Evolutionary conservation across 805 yeast species (phyloP), one percentile per base, ranked within the genome.

Genomic region (Tetrapisispora nanseiensis): DNA sequence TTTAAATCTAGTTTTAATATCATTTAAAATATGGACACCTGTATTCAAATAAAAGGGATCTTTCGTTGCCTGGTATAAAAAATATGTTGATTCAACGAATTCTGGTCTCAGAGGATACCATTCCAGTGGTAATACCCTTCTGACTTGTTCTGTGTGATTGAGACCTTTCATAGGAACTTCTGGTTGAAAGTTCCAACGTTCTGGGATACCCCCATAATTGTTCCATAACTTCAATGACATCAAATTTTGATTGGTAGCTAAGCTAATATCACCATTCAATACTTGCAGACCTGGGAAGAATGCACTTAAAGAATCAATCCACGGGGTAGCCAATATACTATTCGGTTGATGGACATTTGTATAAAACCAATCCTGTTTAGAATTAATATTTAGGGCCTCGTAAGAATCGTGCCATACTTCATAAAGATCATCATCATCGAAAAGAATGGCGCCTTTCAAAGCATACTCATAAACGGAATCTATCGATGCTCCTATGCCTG

Each of bases 21-120:
- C 76, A 2, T 70, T 51, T 44, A 89, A 57, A 6, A 85, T 66
- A 22, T 77, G 69, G 46, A 75, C 76, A 1, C 96, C 97, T 24
- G 86, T 75, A 41, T 79, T 76, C 16, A 89, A 63, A 58, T 80
- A 87, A 54, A 86, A 70, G 2, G 95, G 95, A 57, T 89, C 97
- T 43, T 68, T 71, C 0, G 97, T 89, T 1, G 95, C 95, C 32
- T 82, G 67, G 55, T 82, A 87, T 13, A 89, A 63, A 55, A 81
- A 80, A 59, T 86, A 89, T 0, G 94, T 86, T 0, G 95, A 83
- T 57, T 89, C 97, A 33, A 86, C 72, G 51, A 87, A 86, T 57
- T 89, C 97, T 0, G 97, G 97, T 42, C 97, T 67, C 34, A 89
- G 66, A 2, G 96, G 95, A 54, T 86, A 89, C 96, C 96, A 89